phyloP scores from a whole-genome alignment of 2,329 filamentous ascomycete genomes.

The Venturia oleaginea region DNA sequence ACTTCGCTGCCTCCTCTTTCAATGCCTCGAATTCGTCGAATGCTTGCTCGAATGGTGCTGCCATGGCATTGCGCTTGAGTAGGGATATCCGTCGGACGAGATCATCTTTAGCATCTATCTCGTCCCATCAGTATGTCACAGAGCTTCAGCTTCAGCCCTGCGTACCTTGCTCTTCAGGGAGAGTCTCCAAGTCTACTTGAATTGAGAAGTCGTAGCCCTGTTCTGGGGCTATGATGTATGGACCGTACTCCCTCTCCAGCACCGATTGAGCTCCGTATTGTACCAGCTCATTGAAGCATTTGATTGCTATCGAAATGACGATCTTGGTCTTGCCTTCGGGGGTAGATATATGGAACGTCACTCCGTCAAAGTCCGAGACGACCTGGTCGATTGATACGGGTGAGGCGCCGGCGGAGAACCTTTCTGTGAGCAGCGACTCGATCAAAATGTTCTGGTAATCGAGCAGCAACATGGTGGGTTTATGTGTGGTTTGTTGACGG shows the following conservation, averaged over 20 bases:
- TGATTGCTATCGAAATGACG: constrained; percentile 85
- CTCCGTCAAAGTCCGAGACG: constrained; percentile 97
- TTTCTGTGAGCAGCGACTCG: constrained; percentile 88
- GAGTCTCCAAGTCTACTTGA: constrained; percentile 74
- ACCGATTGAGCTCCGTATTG: constrained; percentile 88
- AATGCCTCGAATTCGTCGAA: constrained; percentile 87
- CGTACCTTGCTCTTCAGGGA: constrained; percentile 70
- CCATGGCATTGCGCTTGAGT: constrained; percentile 97
- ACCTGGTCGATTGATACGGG: constrained; percentile 93
- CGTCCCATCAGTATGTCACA: constrained; percentile 18
- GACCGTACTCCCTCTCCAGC: constrained; percentile 87
- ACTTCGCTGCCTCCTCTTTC: constrained; percentile 81
- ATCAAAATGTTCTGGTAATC: constrained; percentile 99
- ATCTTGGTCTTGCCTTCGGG: constrained; percentile 92
- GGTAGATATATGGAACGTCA: constrained; percentile 97
- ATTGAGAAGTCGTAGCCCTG: constrained; percentile 94
- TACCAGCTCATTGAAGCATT: constrained; percentile 88
- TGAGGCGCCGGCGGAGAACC: constrained; percentile 71
- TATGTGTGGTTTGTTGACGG: neutral
- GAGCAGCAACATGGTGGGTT: constrained; percentile 67
- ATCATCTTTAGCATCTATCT: constrained; percentile 69
- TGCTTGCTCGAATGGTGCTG: constrained; percentile 92
- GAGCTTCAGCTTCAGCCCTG: neutral
- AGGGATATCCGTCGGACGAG: constrained; percentile 80
- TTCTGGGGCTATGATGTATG: constrained; percentile 81